Evolutionary conservation across 192 early-diverging fungal genomes (phyloP), one percentile per base, ranked within the genome.

Genomic region (Coemansia sp.): DNA sequence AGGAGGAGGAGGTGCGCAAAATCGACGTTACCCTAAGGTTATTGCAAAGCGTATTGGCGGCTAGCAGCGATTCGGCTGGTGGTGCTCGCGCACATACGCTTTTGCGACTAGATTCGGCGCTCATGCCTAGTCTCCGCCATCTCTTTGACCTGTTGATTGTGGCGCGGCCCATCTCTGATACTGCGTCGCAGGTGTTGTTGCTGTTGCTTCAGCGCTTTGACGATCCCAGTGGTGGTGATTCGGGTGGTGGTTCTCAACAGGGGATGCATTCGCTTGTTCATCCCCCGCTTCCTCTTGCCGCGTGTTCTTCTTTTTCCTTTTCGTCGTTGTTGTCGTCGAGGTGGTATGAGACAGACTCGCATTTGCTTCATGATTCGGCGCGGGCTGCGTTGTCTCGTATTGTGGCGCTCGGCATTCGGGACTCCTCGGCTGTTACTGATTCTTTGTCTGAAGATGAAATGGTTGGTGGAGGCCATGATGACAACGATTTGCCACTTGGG

Each of bases 261-360:
- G 37, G 37, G n/a, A n/a, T n/a, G n/a, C n/a, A n/a, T n/a, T n/a
- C n/a, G n/a, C n/a, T n/a, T n/a, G n/a, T n/a, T n/a, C n/a, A n/a
- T n/a, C n/a, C n/a, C n/a, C n/a, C n/a, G 24, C 22, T 24, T 25
- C 24, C 9, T 49, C 45, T 22, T 22, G 45, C 19, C 4, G 10
- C 27, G 24, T 3, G 9, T 14, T 25, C 11, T n/a, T n/a, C 45
- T 5, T 20, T 46, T 10, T n/a, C n/a, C n/a, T n/a, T n/a, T 35
- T 35, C 32, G 32, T 35, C 32, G 4, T 35, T 7, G 1, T n/a
- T 9, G 2, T 11, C 9, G 9, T 2, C 6, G 1, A 63, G 15
- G 39, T 82, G 79, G 79, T 82, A 73, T 40, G 74, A 82, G 58
- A 62, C 74, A 6, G 74, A 82, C 46, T 6, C 66, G 0, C 36